Base-by-base conservation (phyloP, 2,329 filamentous ascomycete genomes). In the Colletotrichum plurivorum region DNA sequence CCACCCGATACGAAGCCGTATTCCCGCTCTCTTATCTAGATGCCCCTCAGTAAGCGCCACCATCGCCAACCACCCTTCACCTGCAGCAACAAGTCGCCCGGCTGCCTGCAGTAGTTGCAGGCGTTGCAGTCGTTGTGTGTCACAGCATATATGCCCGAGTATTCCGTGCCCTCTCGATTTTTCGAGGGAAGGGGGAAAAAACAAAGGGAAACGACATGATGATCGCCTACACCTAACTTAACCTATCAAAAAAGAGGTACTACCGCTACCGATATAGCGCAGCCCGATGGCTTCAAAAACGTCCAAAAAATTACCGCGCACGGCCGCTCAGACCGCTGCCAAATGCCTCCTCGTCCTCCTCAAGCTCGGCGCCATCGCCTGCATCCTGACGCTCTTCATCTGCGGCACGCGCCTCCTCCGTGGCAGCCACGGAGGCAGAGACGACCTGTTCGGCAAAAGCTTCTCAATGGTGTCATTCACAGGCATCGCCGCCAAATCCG, bases 401-500 rank as follows among this genome's bases (percentile, higher is more conserved):
- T 56, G 27, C 15, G 41, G 43, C 62, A 54, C 62, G 49, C 55
- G 18, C 55, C 31, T 67, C 22, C 49, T 54, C 18, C n/a, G 51
- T 22, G 62, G 52, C 20, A 56, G 56, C 39, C 52, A 41, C 4
- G 20, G 10, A 15, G 56, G n/a, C 4, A 56, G 43, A 45, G 18
- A 36, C 51, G 51, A 56, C 7, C 22, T 69, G 31, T 51, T 55
- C 36, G 55, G 62, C 31, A 60, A 51, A 9, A 51, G 49, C n/a
- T 46, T 61, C 39, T 55, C 51, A 54, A 61, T 61, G 49, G 62
- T 52, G 31, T 60, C 43, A 36, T 57, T 67, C 22, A 41, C 25
- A 15, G 63, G 45, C 31, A 52, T 69, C 55, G 63, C 62, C 43
- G 55, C 67, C 12, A 59, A 16, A 22, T 20, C 18, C 48, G 43